A percentile compares a stretch with the other conserved stretches of the same genome.
phyloP scores from a whole-genome alignment of 768 basidiomycete species.

The Tricholoma sp. region DNA sequence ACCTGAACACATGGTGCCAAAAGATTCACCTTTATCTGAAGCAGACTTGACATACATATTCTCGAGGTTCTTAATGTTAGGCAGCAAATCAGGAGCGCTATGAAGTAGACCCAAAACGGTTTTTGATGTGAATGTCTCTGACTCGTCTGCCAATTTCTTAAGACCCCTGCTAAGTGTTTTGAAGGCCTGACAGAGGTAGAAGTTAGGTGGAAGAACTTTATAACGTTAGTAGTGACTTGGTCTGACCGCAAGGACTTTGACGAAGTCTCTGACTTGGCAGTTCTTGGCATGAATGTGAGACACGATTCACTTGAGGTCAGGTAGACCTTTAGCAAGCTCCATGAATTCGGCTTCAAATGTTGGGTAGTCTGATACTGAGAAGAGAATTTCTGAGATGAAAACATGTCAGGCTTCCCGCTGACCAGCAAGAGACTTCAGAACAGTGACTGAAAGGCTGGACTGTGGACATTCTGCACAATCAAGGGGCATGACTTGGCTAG shows the following conservation, averaged over 20 bases:
- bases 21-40: conserved; percentile 51
- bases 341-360: conserved; percentile 75
- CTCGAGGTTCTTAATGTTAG: conserved; percentile 69
- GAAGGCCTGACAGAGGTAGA: conserved; percentile 52
- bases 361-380: conserved; percentile 63
- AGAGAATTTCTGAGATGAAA: too few species aligned
- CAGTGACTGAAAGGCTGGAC: too few species aligned
- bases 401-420: too few species aligned
- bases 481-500: too few species aligned
- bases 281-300: conserved; percentile 93
- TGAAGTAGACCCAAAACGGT: conserved; percentile 73
- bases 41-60: conserved; percentile 57
- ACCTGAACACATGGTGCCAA: neutral
- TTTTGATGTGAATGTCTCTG: conserved; percentile 72
- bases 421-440: too few species aligned
- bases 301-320: conserved; percentile 90
- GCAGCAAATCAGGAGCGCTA: conserved; percentile 73
- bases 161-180: conserved; percentile 68
- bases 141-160: conserved; percentile 51
- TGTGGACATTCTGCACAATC: too few species aligned
- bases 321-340: conserved; percentile 72
- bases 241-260: conserved; percentile 71
- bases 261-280: conserved; percentile 83
- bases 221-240: neutral
- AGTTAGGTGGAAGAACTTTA: neutral